Conservation (phyloP, 306 rosid species). For the Comarum palustre region DNA sequence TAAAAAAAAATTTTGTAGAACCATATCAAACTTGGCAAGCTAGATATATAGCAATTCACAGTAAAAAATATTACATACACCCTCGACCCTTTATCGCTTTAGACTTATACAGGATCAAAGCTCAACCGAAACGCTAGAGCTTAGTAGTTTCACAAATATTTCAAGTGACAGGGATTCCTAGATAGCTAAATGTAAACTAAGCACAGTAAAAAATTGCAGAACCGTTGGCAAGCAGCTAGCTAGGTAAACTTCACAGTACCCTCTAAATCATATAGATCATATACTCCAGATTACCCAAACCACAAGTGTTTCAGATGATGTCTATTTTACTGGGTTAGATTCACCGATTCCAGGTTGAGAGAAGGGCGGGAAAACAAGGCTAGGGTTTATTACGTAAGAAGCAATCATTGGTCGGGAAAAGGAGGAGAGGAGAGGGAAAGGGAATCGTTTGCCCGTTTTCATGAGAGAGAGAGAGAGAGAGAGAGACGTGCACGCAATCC, state of each 20-base stretch:
- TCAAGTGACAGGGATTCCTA: neutral
- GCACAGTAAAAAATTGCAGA: neutral
- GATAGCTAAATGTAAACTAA: neutral
- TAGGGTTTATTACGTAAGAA: constrained; percentile 4
- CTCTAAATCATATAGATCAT: neutral
- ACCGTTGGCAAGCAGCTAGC: neutral
- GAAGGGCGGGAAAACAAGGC: neutral
- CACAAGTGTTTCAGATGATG: neutral
- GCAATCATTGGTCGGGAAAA: constrained; percentile 18
- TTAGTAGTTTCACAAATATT: too few species aligned
- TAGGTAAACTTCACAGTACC: neutral
- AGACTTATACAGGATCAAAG: too few species aligned
- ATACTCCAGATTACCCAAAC: neutral
- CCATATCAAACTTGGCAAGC: too few species aligned
- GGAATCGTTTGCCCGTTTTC: neutral
- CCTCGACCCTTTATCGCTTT: neutral
- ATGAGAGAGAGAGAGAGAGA: neutral
- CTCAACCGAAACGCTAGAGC: too few species aligned
- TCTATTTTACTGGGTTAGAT: neutral
- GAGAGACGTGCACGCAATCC: constrained; percentile 6
- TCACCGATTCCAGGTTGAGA: neutral
- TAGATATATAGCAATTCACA: too few species aligned
- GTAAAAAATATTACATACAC: too few species aligned
- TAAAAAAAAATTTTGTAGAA: too few species aligned
- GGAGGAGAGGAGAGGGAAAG: neutral